Evolutionary conservation across 2,329 filamentous ascomycete genomes (phyloP), one percentile per base, ranked within the genome.

Genomic region (Leptographium radiaticola): DNA sequence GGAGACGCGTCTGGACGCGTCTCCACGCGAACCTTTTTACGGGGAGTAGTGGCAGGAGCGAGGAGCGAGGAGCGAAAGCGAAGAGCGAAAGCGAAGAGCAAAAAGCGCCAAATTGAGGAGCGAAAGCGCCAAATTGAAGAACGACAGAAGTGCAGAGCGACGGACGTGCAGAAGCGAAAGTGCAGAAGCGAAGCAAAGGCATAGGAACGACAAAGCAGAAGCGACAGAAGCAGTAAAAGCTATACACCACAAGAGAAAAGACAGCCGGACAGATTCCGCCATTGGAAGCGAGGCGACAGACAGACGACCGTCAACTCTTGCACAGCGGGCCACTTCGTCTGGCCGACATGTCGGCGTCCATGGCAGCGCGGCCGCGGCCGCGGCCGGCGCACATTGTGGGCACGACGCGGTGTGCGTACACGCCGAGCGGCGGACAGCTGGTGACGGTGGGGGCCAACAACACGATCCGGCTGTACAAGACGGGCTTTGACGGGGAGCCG

Each of bases 361-460:
- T 44, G 42, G 42, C 42, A 49, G 66, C 67, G 30, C 76, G 79
- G 59, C 73, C 82, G 49, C 75, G 82, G 63, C 79, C 80, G 55
- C 75, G 84, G 57, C 83, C 84, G n/a, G 81, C 80, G 9, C 81
- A 98, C 69, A 90, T 89, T 3, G 84, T 87, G 53, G 94, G 94
- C 59, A 81, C 83, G 55, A 97, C 94, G 2, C 89, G 83, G 62
- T 83, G 94, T 60, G 80, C 86, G 59, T 97, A 97, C 70, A 96
- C 90, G 1, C 87, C 89, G 8, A 84, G 95, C 67, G 93, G 94
- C 58, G 79, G 78, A 61, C 87, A 86, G 62, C 77, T 98, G 55
- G 81, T 97, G 60, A 97, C 93, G 12, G 90, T 89, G 57, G 93
- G 93, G 59, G 86, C 88, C 56, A 95, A 97, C 71, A 94, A 94